Percentiles rank a stretch among this genome's conserved stretches.
phyloP scores from a whole-genome alignment of 2,329 filamentous ascomycete genomes.

The Pseudogymnoascus sp. region DNA sequence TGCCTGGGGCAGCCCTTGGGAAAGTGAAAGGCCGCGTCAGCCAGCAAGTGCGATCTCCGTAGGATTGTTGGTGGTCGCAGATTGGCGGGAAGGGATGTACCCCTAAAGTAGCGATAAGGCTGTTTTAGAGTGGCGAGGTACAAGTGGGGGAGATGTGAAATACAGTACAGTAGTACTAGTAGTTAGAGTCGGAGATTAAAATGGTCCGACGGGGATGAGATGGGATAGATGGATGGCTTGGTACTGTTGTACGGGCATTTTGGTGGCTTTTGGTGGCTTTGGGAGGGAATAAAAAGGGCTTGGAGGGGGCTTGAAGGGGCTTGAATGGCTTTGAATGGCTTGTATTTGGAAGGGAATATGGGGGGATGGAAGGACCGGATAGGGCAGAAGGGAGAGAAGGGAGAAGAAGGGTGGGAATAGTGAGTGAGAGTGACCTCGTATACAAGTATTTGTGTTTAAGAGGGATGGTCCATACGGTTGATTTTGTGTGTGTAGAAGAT shows the following conservation, averaged over 20 bases:
- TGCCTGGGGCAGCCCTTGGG: background rate
- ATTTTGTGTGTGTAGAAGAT: background rate
- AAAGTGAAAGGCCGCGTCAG: background rate
- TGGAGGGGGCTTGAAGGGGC: no score
- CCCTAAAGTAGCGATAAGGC: background rate
- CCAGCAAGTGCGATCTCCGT: background rate
- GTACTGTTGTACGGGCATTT: no score
- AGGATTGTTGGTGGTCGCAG: background rate
- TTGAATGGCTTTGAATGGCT: no score
- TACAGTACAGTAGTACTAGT: no score
- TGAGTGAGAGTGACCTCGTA: background rate
- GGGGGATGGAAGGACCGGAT: no score
- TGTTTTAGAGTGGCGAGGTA: slow-evolving; percentile 9
- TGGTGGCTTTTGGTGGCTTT: background rate
- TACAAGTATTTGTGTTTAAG: background rate
- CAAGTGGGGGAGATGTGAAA: background rate
- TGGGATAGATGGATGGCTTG: no score
- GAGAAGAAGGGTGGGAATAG: no score
- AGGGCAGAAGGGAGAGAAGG: no score
- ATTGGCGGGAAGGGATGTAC: no score
- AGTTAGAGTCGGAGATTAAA: background rate
- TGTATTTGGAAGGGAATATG: no score
- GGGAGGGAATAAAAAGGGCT: background rate
- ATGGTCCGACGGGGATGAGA: background rate
- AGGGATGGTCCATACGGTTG: background rate